Base-by-base conservation (phyloP, 306 rosid species). In the Castanea sativa region DNA sequence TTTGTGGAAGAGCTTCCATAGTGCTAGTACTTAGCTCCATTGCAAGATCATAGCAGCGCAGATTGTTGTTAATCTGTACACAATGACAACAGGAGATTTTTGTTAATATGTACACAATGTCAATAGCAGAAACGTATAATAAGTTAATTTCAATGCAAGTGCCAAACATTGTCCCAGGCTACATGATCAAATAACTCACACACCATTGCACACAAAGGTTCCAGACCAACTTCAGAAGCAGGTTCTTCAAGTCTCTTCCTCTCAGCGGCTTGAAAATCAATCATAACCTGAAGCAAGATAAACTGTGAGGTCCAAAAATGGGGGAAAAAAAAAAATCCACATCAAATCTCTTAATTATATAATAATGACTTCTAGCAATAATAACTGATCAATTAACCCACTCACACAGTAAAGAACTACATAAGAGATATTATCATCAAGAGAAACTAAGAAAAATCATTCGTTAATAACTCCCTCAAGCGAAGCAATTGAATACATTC, bases 1-100 rank as follows among this genome's bases (percentile, higher is more conserved):
- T 91, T 72, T 82, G 94, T 41, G 99, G 98, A 86, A 95, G 96
- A 75, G 99, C 94, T 90, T 95, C 99, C 43, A 85, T 77, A 69
- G 92, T 92, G 89, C 94, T 88, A 82, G 80, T 95, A 88, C 98
- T 95, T 12, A 92, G 88, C 86, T 92, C 98, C 98, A 90, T 88
- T 38, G 99, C 99, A 74, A 95, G 98, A 87, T 95, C 98, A 85
- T 95, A 93, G 92, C 99, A 93, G 75, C 99, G 97, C 81, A 95
- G 82, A 82, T 95, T 95, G 88, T 95, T 95, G 90, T 95, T 95
- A 72, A 95, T 88, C 99, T 95, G 89, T 70, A 81, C 21, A 75
- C 58, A 84, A 75, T 25, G 53, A 53, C 56, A 43, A 80, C 52
- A 69, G 73, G 16, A 95, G 79, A 82, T 93, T 95, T 85, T 95